Evolutionary conservation across 805 yeast species (phyloP).

Genomic region (Ogataea corticis): DNA sequence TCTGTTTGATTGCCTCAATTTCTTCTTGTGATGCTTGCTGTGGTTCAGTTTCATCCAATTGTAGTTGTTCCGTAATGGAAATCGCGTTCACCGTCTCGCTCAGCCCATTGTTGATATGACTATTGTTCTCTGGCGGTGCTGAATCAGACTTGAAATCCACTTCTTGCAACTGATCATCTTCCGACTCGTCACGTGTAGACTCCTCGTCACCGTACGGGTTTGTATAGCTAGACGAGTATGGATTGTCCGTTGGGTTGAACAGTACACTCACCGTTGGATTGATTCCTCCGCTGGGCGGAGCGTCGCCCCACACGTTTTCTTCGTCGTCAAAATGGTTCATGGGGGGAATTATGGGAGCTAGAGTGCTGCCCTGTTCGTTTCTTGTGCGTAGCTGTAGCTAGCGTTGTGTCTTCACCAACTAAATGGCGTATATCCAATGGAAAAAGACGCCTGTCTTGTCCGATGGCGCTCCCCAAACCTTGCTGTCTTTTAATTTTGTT

Average conservation of each 20-base stretch:
- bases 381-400: too few relatives aligned
- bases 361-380: too few relatives aligned
- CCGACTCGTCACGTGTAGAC: constrained; percentile 14
- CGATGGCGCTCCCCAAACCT: background rate
- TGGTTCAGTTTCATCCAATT: constrained; percentile 6
- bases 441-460: background rate
- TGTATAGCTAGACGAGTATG: constrained; percentile 22
- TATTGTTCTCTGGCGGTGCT: constrained; percentile 9
- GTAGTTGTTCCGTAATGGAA: constrained; percentile 8
- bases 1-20: constrained; percentile 28
- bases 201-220: constrained; percentile 13
- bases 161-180: constrained; percentile 24
- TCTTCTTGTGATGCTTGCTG: constrained; percentile 12
- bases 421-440: background rate
- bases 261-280: constrained; percentile 31
- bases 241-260: constrained; percentile 24
- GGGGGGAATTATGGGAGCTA: too few relatives aligned
- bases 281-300: constrained; percentile 36
- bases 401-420: background rate
- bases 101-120: constrained; percentile 17
- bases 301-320: constrained; percentile 56
- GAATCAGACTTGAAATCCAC: constrained; percentile 23
- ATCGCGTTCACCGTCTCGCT: constrained; percentile 25
- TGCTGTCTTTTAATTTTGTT: constrained; percentile 3
- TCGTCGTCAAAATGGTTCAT: constrained; percentile 29